phyloP scores from a whole-genome alignment of 768 basidiomycete species.

The Agrocybe pediades region DNA sequence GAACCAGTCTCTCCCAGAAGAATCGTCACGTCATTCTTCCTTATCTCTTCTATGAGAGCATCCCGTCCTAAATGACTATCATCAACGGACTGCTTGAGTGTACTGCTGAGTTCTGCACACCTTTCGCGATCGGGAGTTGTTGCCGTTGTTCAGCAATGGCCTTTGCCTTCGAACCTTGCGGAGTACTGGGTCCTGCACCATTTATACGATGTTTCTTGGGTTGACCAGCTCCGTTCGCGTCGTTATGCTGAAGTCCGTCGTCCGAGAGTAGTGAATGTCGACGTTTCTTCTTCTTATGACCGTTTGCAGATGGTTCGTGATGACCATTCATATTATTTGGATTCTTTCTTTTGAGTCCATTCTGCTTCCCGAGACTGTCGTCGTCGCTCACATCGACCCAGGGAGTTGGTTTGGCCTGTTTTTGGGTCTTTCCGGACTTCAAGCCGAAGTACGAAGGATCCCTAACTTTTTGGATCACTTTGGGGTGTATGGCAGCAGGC shows the following conservation, averaged over 20 bases:
- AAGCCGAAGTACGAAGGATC: slow-evolving; percentile 24
- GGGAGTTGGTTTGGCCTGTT: slow-evolving; percentile 30
- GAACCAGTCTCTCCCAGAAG: slow-evolving; percentile 97
- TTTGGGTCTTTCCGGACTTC: slow-evolving; percentile 22
- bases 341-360: slow-evolving; percentile 29
- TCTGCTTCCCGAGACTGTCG: slow-evolving; percentile 30
- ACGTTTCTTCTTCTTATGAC: slow-evolving; percentile 34
- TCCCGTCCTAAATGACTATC: slow-evolving; percentile 59
- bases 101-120: slow-evolving; percentile 36
- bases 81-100: neutral
- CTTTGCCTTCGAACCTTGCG: slow-evolving; percentile 21
- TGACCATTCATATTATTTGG: slow-evolving; percentile 25
- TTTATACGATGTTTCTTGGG: slow-evolving; percentile 14
- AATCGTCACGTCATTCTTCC: slow-evolving; percentile 80
- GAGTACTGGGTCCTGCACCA: slow-evolving; percentile 24
- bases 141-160: slow-evolving; percentile 65
- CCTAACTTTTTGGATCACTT: slow-evolving; percentile 20
- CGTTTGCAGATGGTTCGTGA: slow-evolving; percentile 18
- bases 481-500: too few relatives aligned
- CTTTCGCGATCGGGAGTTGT: slow-evolving; percentile 79
- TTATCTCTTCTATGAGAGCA: slow-evolving; percentile 71
- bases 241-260: slow-evolving; percentile 12
- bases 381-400: slow-evolving; percentile 46
- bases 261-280: slow-evolving; percentile 22
- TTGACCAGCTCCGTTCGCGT: slow-evolving; percentile 15